A percentile compares a stretch with the other conserved stretches of the same genome.
These are phyloP conservation scores for Aspergillus fumigatiaffinis DNA, from an alignment of 2,329 filamentous ascomycete species.

Conservation along the genomic window DNA sequence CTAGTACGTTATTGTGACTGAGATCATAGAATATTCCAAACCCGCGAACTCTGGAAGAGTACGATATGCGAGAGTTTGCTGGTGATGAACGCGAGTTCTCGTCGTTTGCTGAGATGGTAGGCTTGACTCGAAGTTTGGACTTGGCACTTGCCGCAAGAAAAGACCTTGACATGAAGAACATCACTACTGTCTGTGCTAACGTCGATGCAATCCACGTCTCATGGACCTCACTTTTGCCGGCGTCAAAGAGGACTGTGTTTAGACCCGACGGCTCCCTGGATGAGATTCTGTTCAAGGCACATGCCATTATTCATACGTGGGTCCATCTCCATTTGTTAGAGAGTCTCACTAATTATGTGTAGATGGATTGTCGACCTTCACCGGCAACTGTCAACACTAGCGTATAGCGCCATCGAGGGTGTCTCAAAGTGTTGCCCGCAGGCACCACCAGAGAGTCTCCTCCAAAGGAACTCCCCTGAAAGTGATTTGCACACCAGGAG, in stretches of 20 bases:
- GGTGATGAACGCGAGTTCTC: slow-evolving; percentile 21
- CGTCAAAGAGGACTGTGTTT: slow-evolving; percentile 29
- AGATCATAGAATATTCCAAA: slow-evolving; percentile 20
- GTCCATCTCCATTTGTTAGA: slow-evolving; percentile 32
- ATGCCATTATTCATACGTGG: slow-evolving; percentile 60
- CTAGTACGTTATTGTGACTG: not conserved
- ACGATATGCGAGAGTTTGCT: slow-evolving; percentile 28
- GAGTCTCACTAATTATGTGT: not conserved
- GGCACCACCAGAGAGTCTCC: slow-evolving; percentile 9
- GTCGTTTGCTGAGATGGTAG: slow-evolving; percentile 27
- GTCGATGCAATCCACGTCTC: slow-evolving; percentile 35
- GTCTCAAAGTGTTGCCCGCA: slow-evolving; percentile 33
- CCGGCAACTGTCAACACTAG: slow-evolving; percentile 37
- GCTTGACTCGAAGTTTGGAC: slow-evolving; percentile 20
- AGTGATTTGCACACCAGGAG: slow-evolving; percentile 37
- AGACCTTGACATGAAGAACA: slow-evolving; percentile 4
- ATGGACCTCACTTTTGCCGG: slow-evolving; percentile 38
- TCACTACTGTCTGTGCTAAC: slow-evolving; percentile 18
- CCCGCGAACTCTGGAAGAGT: slow-evolving; percentile 24
- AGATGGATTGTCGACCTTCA: slow-evolving; percentile 37
- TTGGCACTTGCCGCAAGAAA: slow-evolving; percentile 19
- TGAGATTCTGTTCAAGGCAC: slow-evolving; percentile 74
- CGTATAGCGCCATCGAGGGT: slow-evolving; percentile 35
- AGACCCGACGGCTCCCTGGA: slow-evolving; percentile 53
- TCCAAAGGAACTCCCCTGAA: slow-evolving; percentile 11